A percentile compares a stretch with the other conserved stretches of the same genome.
Conservation (phyloP, 805 yeast genomes). For the Lipomyces orientalis region DNA sequence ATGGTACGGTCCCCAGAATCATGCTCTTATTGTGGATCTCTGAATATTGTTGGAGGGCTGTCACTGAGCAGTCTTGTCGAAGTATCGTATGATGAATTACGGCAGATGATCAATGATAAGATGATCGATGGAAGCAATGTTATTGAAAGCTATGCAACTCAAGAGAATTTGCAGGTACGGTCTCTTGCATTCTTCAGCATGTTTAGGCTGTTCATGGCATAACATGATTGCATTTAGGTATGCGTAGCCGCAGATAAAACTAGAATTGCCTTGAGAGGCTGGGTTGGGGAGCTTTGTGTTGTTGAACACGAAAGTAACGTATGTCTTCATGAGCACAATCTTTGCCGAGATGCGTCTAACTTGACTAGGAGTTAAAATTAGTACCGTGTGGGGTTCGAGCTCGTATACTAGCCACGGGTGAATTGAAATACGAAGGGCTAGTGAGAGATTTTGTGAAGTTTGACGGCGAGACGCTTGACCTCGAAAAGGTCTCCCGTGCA, state of each 20-base stretch:
- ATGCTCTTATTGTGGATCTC: not conserved
- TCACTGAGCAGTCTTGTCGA: not conserved
- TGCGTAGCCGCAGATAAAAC: slow-evolving; percentile 10
- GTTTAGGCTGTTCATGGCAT: slow-evolving; percentile 6
- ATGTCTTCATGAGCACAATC: not conserved
- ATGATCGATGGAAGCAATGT: not conserved
- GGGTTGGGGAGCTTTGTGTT: slow-evolving; percentile 32
- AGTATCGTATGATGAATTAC: not conserved
- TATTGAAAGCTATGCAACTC: not conserved
- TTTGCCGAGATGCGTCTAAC: not conserved
- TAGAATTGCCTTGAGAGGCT: slow-evolving; percentile 26
- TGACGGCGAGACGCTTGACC: slow-evolving; percentile 37
- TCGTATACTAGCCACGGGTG: slow-evolving; percentile 31
- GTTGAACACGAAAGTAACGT: not conserved
- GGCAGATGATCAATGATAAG: not conserved
- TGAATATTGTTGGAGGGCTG: not conserved
- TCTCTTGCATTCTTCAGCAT: not conserved
- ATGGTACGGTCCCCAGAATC: slow-evolving; percentile 13
- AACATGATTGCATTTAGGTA: slow-evolving; percentile 6
- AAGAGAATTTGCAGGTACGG: not conserved
- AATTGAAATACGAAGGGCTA: slow-evolving; percentile 36
- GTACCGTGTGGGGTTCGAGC: slow-evolving; percentile 39
- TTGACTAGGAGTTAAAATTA: not conserved
- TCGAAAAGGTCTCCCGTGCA: slow-evolving; percentile 33
- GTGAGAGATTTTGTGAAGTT: slow-evolving; percentile 38